These are phyloP conservation scores for Chondrostereum purpureum DNA, from an alignment of 1,284 basidiomycete genomes.

Conservation along the genomic window DNA sequence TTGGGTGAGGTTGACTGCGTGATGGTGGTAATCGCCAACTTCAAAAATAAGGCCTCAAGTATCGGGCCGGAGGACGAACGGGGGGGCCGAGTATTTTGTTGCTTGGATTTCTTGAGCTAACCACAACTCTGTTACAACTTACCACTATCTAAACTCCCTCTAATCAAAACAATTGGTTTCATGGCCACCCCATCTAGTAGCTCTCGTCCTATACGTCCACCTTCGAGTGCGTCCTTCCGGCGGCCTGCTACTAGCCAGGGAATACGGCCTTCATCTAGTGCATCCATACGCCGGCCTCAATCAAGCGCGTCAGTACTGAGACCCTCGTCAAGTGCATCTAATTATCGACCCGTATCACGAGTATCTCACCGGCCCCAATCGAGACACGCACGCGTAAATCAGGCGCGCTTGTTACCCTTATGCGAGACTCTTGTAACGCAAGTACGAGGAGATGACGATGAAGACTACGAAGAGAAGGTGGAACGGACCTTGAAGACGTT, in stretches of 20 bases:
- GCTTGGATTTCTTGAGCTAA: no score
- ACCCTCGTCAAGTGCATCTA: slow-evolving; percentile 32
- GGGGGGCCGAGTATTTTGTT: no score
- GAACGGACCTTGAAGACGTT: slow-evolving; percentile 42
- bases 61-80: no score
- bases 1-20: no score
- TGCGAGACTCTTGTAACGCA: slow-evolving; percentile 53
- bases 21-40: no score
- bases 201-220: background rate
- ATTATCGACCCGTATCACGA: slow-evolving; percentile 42
- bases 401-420: slow-evolving; percentile 45
- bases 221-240: background rate
- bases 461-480: slow-evolving; percentile 34
- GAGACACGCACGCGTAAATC: slow-evolving; percentile 41
- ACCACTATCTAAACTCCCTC: no score
- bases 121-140: no score
- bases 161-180: no score
- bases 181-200: background rate
- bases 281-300: slow-evolving; percentile 22
- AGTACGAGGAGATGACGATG: slow-evolving; percentile 37
- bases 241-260: background rate
- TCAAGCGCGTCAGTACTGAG: slow-evolving; percentile 27
- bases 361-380: slow-evolving; percentile 46
- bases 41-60: no score
- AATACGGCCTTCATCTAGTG: slow-evolving; percentile 24